Evolutionary conservation across 2,329 filamentous ascomycete species (phyloP).

Genomic region (Sarocladiaceae sp.): DNA sequence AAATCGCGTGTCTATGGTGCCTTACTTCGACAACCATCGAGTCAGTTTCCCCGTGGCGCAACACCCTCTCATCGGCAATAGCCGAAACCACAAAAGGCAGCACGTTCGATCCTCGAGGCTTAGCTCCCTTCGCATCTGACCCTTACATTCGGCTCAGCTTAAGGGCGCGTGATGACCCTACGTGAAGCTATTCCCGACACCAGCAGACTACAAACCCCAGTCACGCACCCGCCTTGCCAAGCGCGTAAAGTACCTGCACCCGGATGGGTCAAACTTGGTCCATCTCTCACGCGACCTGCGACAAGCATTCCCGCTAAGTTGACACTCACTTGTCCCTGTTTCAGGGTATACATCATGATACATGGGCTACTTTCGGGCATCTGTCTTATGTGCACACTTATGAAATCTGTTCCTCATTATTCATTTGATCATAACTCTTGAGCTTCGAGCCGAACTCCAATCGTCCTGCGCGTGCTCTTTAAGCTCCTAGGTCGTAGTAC

Average conservation of each 20-base stretch:
- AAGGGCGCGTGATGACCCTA: not conserved
- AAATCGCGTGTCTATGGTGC: not conserved
- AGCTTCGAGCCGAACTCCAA: no score
- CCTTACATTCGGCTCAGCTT: not conserved
- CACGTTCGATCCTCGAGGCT: not conserved
- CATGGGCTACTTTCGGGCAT: no score
- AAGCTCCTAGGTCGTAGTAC: constrained; percentile 72
- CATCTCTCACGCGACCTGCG: not conserved
- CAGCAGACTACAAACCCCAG: not conserved
- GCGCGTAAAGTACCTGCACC: constrained; percentile 7
- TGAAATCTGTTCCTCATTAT: no score
- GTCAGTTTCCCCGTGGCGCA: not conserved
- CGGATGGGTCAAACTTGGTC: not conserved
- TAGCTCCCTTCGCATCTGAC: not conserved
- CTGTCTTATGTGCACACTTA: no score
- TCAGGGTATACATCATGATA: not conserved
- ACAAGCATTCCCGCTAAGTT: not conserved
- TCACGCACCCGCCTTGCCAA: not conserved
- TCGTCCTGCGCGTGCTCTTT: constrained; percentile 3
- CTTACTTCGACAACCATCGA: not conserved
- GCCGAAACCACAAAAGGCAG: not conserved
- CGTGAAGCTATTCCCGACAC: not conserved
- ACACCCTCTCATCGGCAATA: not conserved
- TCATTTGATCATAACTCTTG: no score
- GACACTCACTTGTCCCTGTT: no score